Base-by-base conservation (phyloP, 2,329 filamentous ascomycete species). In the Aschersonia sp. region DNA sequence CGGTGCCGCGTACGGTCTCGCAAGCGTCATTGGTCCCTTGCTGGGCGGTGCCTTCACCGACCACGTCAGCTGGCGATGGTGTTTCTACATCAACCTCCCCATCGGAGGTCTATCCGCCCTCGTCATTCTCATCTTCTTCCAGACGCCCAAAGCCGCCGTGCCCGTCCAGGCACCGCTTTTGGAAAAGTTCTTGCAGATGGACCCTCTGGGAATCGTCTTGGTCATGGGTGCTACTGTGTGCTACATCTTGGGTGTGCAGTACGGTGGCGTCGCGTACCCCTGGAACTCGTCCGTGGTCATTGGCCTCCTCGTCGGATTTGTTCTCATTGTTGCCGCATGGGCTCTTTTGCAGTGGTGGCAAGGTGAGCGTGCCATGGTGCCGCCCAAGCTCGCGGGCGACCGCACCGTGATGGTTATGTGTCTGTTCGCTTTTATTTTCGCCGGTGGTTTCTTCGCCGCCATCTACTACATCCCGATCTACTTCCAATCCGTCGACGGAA, bases 381-480 rank as follows among this genome's bases (percentile, higher is more conserved):
- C 65, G 1, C 56, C 58, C 0, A 63, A 65, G 11, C 58, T 72
- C 30, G 51, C 67, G 47, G 64, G 58, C 48, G 51, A 66, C 14
- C 62, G 69, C 10, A 64, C 63, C 12, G 59, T 71, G 48, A 53
- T 52, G 30, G 54, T 68, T 45, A 63, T 62, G 51, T 63, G 61
- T 50, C 43, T 57, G 4, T 70, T 61, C 51, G 59, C 63, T 32
- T 70, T 72, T 54, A 63, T 70, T 54, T 63, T 68, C 42, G 63
- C 61, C 0, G 68, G 67, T 3, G 55, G 59, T 30, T 72, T 66
- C 58, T 71, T 70, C 57, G 54, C 69, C 1, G 58, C 68, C 40
- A 60, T 72, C 14, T 72, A 70, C 59, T 70, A 68, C 54, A 60
- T 73, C 6, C 70, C 71, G 11, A 66, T 73, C 53, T 73, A 70